phyloP scores from a whole-genome alignment of 2,329 filamentous ascomycete genomes.

The Pochonia chlamydosporia region DNA sequence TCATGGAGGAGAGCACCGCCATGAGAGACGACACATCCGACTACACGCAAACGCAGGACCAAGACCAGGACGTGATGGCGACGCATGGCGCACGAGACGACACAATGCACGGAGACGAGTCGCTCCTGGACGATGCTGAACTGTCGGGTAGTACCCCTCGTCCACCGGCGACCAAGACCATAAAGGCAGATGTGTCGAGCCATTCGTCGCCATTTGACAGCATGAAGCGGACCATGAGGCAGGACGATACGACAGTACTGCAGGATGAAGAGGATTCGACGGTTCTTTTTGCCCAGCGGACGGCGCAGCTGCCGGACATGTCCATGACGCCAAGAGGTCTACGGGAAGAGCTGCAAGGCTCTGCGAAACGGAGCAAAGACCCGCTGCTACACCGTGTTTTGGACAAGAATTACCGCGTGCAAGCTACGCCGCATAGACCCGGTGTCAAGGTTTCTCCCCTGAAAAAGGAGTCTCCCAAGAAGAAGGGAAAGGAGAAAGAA shows the following conservation, averaged over 20 bases:
- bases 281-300: constrained; percentile 44
- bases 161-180: constrained; percentile 44
- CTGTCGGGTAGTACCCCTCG: constrained; percentile 65
- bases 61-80: constrained; percentile 31
- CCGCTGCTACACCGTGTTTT: constrained; percentile 85
- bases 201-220: constrained; percentile 74
- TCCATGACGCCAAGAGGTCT: constrained; percentile 53
- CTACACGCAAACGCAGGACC: constrained; percentile 38
- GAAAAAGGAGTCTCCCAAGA: constrained; percentile 20
- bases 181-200: constrained; percentile 50
- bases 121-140: constrained; percentile 59
- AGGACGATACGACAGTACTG: constrained; percentile 28
- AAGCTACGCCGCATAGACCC: constrained; percentile 76
- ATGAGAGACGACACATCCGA: constrained; percentile 51
- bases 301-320: constrained; percentile 54
- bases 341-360: constrained; percentile 22
- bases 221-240: constrained; percentile 61
- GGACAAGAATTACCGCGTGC: constrained; percentile 91
- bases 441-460: constrained; percentile 39
- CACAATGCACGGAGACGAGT: constrained; percentile 49
- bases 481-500: constrained; percentile 24
- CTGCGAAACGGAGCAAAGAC: constrained; percentile 48
- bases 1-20: constrained; percentile 45
- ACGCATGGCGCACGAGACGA: constrained; percentile 27
- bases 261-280: constrained; percentile 40